A percentile compares a stretch with the other conserved stretches of the same genome.
Evolutionary conservation across 495 filamentous ascomycete species (phyloP).

Genomic region (Xylaria curta): DNA sequence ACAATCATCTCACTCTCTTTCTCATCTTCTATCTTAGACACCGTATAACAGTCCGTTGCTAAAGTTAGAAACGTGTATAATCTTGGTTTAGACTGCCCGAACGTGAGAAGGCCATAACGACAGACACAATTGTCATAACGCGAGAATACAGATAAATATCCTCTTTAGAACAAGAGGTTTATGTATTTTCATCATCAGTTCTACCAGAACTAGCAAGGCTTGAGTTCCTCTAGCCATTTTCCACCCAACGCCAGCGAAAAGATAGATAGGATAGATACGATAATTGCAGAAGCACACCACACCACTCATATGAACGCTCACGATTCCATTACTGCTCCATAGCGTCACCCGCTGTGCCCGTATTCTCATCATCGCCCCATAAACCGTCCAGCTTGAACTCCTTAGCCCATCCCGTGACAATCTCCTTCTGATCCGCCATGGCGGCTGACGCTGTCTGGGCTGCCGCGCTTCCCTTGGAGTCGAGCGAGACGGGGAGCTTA

Average conservation of each 20-base stretch:
- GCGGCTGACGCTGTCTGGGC: slow-evolving; percentile 27
- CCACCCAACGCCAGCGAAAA: slow-evolving; percentile 26
- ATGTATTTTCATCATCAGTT: not conserved
- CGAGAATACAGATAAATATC: not conserved
- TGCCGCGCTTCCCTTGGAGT: slow-evolving; percentile 45
- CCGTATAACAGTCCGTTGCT: not conserved
- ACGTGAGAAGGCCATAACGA: too few species aligned
- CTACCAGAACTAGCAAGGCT: not conserved
- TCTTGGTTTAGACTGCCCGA: not conserved
- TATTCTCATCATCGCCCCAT: slow-evolving; percentile 67
- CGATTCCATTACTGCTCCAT: slow-evolving; percentile 41
- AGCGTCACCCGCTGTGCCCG: slow-evolving; percentile 30
- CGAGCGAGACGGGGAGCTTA: slow-evolving; percentile 57
- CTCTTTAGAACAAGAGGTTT: not conserved
- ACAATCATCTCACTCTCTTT: not conserved
- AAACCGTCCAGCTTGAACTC: slow-evolving; percentile 96
- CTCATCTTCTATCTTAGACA: not conserved
- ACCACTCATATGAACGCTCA: not conserved
- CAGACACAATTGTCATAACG: not conserved
- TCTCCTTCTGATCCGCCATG: slow-evolving; percentile 75
- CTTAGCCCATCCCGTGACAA: slow-evolving; percentile 91
- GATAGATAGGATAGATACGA: not conserved
- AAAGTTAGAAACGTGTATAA: not conserved
- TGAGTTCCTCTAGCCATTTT: not conserved
- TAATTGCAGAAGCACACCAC: slow-evolving; percentile 16